Percentiles rank a stretch among this genome's conserved stretches.
phyloP scores from a whole-genome alignment of 306 rosid genomes.

The Cicer cuneatum region DNA sequence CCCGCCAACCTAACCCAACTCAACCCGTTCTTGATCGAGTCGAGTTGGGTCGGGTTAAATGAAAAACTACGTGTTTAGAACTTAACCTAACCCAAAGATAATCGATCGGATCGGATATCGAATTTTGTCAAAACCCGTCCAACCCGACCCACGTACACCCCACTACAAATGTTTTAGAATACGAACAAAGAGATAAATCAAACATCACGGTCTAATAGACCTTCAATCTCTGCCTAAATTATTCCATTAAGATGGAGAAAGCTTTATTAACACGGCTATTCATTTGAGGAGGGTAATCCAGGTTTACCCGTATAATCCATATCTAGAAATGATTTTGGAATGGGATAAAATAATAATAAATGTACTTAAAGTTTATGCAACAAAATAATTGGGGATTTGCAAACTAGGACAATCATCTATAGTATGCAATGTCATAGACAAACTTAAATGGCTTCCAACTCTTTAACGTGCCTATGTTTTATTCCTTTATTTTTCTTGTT shows the following conservation, averaged over 20 bases:
- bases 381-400: constrained; percentile 47
- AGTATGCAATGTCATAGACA: constrained; percentile 46
- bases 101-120: too few relatives aligned
- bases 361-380: constrained; percentile 39
- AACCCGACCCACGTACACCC: too few relatives aligned
- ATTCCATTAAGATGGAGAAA: constrained; percentile 41
- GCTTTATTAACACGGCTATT: constrained; percentile 34
- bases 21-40: too few relatives aligned
- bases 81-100: too few relatives aligned
- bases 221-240: constrained; percentile 35
- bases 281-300: constrained; percentile 29
- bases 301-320: constrained; percentile 40
- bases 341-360: constrained; percentile 42
- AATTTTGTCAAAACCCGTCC: too few relatives aligned
- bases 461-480: constrained; percentile 44
- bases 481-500: constrained; percentile 28
- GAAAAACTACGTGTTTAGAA: too few relatives aligned
- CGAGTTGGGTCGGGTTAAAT: too few relatives aligned
- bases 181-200: constrained; percentile 36
- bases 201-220: constrained; percentile 48
- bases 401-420: constrained; percentile 43
- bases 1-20: too few relatives aligned
- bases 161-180: constrained; percentile 18
- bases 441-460: constrained; percentile 56
- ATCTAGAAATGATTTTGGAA: constrained; percentile 43